Evolutionary conservation across 768 basidiomycete species (phyloP), one percentile per base, ranked within the genome.

Genomic region (Lentinula aciculospora): DNA sequence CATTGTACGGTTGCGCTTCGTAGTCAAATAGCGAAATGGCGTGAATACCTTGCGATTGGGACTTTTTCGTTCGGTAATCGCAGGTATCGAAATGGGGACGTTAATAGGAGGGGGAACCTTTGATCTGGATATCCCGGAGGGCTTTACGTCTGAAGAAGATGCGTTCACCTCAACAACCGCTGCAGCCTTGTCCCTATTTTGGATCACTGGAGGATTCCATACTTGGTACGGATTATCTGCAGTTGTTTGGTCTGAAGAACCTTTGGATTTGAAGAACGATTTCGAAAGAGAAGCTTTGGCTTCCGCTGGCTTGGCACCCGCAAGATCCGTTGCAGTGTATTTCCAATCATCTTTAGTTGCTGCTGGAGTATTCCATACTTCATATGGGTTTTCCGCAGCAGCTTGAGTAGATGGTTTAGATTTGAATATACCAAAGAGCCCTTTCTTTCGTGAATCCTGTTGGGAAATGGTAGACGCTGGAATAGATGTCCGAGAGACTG

Each of bases 1-100:
- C 40, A 92, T 74, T 6, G 86, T 84, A 31, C 85, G 81, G 66
- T 85, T 77, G 64, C 81, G 76, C 65, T 80, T 84, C 37, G 75
- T 75, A 23, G 72, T 73, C 61, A 89, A 62, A 63, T 88, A 78
- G 44, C 82, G 81, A 69, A 89, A 87, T 0, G 87, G 81, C 17
- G 79, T 79, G 63, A 85, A 84, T 21, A 82, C 74, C 54, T 76
- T 80, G 31, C 78, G 69, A 19, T 71, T 72, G 9, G 73, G 65
- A 58, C 74, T 74, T 56, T 71, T 78, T 32, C 74, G 71, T 42
- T 72, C 74, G 32, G 67, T 71, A 17, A 69, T 13, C 32, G 32
- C 69, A 49, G 72, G 66, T 15, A 53, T 39, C 3, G 51, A 21
- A 17, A 70, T 67, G 27, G 75, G 74, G 27, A 74, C 60, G 29